Evolutionary conservation across 2,329 filamentous ascomycete genomes (phyloP).

Genomic region (Lasiodiplodia gonubiensis): DNA sequence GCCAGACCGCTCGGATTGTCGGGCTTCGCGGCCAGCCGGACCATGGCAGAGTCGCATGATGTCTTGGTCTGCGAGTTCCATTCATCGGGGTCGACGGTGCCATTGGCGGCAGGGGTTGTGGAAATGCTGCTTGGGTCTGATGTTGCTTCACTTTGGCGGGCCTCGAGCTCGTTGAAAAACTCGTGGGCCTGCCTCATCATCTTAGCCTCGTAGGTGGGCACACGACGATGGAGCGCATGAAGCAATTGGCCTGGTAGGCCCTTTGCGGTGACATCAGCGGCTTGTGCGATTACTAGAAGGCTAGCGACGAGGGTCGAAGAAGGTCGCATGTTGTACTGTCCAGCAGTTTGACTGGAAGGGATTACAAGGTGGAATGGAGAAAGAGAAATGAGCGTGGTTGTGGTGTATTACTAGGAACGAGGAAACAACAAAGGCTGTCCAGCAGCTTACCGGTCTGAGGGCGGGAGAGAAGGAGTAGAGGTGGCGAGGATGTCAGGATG

Average conservation of each 20-base stretch:
- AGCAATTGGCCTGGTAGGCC: neutral
- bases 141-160: slow-evolving; percentile 42
- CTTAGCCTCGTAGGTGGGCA: slow-evolving; percentile 35
- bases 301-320: slow-evolving; percentile 38
- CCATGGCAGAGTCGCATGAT: slow-evolving; percentile 66
- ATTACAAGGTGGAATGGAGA: slow-evolving; percentile 19
- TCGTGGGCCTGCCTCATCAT: slow-evolving; percentile 24
- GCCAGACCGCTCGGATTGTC: slow-evolving; percentile 78
- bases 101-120: slow-evolving; percentile 16
- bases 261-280: slow-evolving; percentile 21
- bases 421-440: slow-evolving; percentile 20
- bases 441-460: slow-evolving; percentile 25
- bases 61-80: slow-evolving; percentile 48
- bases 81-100: slow-evolving; percentile 31
- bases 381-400: slow-evolving; percentile 39
- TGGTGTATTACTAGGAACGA: slow-evolving; percentile 41
- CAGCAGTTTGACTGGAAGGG: slow-evolving; percentile 1
- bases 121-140: slow-evolving; percentile 28
- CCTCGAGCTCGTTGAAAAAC: slow-evolving; percentile 40
- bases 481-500: slow-evolving; percentile 9
- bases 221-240: slow-evolving; percentile 41
- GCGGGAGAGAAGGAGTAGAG: slow-evolving; percentile 11
- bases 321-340: slow-evolving; percentile 40
- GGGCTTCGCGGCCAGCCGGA: slow-evolving; percentile 59
- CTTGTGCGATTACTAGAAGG: slow-evolving; percentile 40